Evolutionary conservation across 225 moss, liverwort and hornwort species (phyloP).

Genomic region (Polytrichum formosum): DNA sequence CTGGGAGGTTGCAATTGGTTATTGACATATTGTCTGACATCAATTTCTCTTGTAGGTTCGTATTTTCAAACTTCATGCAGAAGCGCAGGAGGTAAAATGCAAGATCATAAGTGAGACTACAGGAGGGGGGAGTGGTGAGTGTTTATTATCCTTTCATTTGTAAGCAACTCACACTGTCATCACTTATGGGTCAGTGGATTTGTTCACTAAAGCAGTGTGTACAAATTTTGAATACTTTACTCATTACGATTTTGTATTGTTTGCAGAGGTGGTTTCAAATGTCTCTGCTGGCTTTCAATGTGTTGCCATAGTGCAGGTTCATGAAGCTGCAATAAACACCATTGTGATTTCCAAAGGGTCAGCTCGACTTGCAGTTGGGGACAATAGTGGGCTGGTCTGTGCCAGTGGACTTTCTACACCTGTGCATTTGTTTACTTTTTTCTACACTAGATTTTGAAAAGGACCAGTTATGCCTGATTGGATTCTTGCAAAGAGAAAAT

Average conservation of each 20-base stretch:
- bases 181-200: too few species aligned
- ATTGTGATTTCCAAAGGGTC: slow-evolving; percentile 62
- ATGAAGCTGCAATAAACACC: slow-evolving; percentile 57
- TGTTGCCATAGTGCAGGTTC: slow-evolving; percentile 52
- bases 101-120: slow-evolving; percentile 45
- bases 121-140: slow-evolving; percentile 56
- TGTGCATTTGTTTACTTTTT: slow-evolving; percentile 1
- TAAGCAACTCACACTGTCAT: background rate
- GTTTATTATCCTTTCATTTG: background rate
- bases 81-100: slow-evolving; percentile 61
- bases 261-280: slow-evolving; percentile 59
- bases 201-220: too few species aligned
- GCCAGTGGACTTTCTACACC: background rate
- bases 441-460: background rate
- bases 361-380: slow-evolving; percentile 71
- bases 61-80: slow-evolving; percentile 42
- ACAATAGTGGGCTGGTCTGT: slow-evolving; percentile 75
- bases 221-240: too few species aligned
- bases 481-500: too few species aligned
- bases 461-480: too few species aligned
- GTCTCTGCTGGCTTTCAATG: slow-evolving; percentile 64
- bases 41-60: slow-evolving; percentile 54
- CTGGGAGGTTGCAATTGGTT: background rate
- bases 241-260: slow-evolving; percentile 2
- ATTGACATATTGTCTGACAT: background rate